Evolutionary conservation across 2,329 filamentous ascomycete species (phyloP).

Genomic region (Fusarium dimerum): DNA sequence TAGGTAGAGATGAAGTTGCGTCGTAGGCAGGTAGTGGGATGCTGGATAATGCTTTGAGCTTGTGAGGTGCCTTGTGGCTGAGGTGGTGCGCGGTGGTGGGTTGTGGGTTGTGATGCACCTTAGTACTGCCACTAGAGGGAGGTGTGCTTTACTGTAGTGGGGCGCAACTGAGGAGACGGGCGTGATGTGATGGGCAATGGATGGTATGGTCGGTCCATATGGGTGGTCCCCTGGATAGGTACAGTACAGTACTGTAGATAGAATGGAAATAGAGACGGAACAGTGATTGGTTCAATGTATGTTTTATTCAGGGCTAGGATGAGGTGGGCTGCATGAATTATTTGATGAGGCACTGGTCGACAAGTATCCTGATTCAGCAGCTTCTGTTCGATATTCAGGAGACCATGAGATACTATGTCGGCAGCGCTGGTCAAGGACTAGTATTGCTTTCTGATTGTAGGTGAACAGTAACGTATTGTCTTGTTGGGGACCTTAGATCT

Average conservation of each 20-base stretch:
- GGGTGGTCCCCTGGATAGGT: neutral
- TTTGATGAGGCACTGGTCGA: neutral
- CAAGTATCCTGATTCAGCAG: neutral
- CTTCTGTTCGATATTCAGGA: neutral
- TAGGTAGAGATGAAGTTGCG: slow-evolving; percentile 31
- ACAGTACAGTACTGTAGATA: neutral
- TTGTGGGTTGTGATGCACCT: slow-evolving; percentile 9
- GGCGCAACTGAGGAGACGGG: slow-evolving; percentile 22
- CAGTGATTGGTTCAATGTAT: slow-evolving; percentile 32
- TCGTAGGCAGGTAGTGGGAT: slow-evolving; percentile 5
- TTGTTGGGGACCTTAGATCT: no score
- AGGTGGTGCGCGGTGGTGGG: slow-evolving; percentile 17
- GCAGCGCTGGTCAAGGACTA: no score
- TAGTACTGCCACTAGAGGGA: slow-evolving; percentile 16
- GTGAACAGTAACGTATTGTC: neutral
- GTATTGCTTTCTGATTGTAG: no score
- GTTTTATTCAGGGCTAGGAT: slow-evolving; percentile 14
- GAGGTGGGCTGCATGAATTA: neutral
- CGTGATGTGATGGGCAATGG: slow-evolving; percentile 20
- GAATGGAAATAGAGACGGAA: no score
- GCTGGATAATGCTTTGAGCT: slow-evolving; percentile 24
- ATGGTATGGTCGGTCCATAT: neutral
- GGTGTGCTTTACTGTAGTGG: slow-evolving; percentile 28
- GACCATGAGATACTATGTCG: neutral
- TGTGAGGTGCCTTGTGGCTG: slow-evolving; percentile 23